Conservation (phyloP, 1,284 basidiomycete species). For the Trametes pubescens region DNA sequence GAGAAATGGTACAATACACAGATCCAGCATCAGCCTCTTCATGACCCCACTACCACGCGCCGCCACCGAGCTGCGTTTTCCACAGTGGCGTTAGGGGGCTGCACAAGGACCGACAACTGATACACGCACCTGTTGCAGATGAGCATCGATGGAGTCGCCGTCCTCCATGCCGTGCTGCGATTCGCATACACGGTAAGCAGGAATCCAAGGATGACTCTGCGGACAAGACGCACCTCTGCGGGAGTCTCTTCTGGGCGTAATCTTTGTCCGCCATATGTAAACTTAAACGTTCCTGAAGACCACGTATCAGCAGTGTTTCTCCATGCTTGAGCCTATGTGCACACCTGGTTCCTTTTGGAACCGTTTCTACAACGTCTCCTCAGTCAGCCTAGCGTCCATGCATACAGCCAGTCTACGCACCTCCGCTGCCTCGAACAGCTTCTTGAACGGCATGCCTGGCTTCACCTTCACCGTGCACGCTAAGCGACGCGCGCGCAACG, state of each 20-base stretch:
- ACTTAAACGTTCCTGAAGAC: slow-evolving; percentile 61
- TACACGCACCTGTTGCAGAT: slow-evolving; percentile 57
- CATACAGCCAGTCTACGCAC: slow-evolving; percentile 45
- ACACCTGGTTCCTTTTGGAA: slow-evolving; percentile 65
- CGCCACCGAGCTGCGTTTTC: slow-evolving; percentile 22
- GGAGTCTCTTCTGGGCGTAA: slow-evolving; percentile 60
- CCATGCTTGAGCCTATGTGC: slow-evolving; percentile 22
- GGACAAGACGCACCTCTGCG: slow-evolving; percentile 49
- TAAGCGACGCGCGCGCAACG: slow-evolving; percentile 15
- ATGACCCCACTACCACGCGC: slow-evolving; percentile 7
- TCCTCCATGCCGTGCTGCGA: slow-evolving; percentile 62
- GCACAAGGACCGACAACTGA: background rate
- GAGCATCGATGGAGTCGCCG: slow-evolving; percentile 63
- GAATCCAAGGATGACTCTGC: background rate
- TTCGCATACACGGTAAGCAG: too few species aligned
- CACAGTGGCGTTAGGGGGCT: slow-evolving; percentile 5
- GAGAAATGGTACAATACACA: slow-evolving; percentile 23
- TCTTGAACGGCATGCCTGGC: slow-evolving; percentile 64
- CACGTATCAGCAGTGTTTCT: background rate
- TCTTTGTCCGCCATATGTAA: slow-evolving; percentile 60
- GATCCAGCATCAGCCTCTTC: slow-evolving; percentile 15
- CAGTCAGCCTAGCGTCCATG: background rate
- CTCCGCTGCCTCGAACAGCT: slow-evolving; percentile 72
- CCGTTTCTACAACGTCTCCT: slow-evolving; percentile 52
- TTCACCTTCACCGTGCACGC: slow-evolving; percentile 67